Base-by-base conservation (phyloP, 371 early-diverging fungal genomes). In the Mortierella sp. region DNA sequence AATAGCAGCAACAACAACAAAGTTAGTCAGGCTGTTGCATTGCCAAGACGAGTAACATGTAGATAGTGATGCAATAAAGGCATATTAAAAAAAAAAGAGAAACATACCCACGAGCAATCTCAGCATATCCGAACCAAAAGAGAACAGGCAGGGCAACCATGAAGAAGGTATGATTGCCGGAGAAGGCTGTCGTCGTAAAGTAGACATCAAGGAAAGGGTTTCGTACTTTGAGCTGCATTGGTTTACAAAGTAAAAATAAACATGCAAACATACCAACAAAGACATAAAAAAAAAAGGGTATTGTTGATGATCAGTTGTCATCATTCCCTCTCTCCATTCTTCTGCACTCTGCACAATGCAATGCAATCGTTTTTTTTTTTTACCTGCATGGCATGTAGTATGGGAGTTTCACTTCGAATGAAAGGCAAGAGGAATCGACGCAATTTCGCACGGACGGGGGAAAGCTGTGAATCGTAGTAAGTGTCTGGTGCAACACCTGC, bases 91-190 rank as follows among this genome's bases (percentile, higher is more conserved):
- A n/a, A n/a, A 56, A 40, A 34, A 71, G 9, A 26, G 32, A 15
- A 28, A 49, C 62, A 31, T 83, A 89, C 90, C 88, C 86, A 76
- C 88, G 86, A 19, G 87, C 90, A 43, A 89, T 73, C 64, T 85
- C 82, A 10, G 85, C 85, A 56, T 85, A 85, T 42, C 89, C 90
- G 65, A 93, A 92, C 94, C 92, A 93, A 66, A 93, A 90, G 31
- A 92, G 76, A 32, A 90, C 75, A 6, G 94, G 94, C 26, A 93
- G 72, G 55, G 89, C 86, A 19, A 92, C 72, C 86, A 94, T 85
- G 81, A 92, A 94, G 59, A 92, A 92, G 9, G 91, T 90, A 61
- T 92, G 94, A 49, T 91, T 91, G 17, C 94, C 94, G 35, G 92
- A 86, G 75, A 88, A 88, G 15, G 90, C 87, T 37, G 90, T 89